Base-by-base conservation (phyloP, 805 yeast species). In the Kazachstania kunashirensis region DNA sequence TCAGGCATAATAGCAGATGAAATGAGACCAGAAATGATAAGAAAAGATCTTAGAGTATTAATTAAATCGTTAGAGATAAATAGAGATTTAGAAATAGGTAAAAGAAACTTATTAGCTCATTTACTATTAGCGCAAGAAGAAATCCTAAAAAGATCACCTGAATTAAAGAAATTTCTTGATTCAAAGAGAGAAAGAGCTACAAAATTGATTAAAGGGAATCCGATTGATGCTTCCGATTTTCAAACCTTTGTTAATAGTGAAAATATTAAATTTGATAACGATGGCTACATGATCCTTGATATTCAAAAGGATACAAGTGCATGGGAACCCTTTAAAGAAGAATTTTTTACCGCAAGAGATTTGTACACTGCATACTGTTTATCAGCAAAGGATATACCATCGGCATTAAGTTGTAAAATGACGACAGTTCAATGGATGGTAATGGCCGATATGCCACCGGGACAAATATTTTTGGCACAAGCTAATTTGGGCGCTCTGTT, bases 311-410 rank as follows among this genome's bases (percentile, higher is more conserved):
- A 66, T 50, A 71, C 66, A 27, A 70, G 67, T 34, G 73, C 75
- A 2, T 80, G 84, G 83, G 77, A 73, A 37, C 81, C 79, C 3
- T 86, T 83, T 54, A 65, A 77, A 25, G 84, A 80, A 39, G 95
- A 85, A 48, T 71, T 81, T 43, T 78, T 86, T 55, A 75, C 77
- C 38, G 79, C 84, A 2, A 68, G 89, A 57, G 95, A 86, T 47
- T 51, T 84, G 39, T 73, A 78, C 45, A 76, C 83, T 3, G 85
- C 92, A 2, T 63, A 77, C 27, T 79, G 82, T 42, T 59, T 84
- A 38, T 69, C 80, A 1, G 66, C 75, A 12, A 84, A 84, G n/a
- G 85, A 81, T 52, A 62, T 76, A 34, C 62, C 71, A 14, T 61
- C 71, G 32, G 85, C 88, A 2, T 61, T 77, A 14, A 63, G 72